Conservation (phyloP, 495 filamentous ascomycete species). For the Glonium stellatum region DNA sequence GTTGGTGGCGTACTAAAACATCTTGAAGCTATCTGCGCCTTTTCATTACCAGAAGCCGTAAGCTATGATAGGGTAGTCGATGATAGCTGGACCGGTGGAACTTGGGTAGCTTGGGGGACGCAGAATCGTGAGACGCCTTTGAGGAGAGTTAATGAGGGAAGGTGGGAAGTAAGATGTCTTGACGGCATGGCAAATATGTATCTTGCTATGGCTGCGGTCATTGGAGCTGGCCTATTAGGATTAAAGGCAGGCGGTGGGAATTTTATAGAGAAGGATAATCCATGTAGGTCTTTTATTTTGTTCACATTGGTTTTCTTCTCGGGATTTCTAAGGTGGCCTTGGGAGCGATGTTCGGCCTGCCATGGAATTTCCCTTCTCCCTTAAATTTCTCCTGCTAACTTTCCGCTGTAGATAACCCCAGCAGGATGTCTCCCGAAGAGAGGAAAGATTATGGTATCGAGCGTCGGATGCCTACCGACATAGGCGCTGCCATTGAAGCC, state of each 20-base stretch:
- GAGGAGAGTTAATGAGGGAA: constrained; percentile 50
- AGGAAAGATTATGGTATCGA: constrained; percentile 47
- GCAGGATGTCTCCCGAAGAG: constrained; percentile 42
- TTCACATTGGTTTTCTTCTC: background rate
- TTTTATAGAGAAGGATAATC: constrained; percentile 49
- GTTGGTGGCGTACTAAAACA: constrained; percentile 56
- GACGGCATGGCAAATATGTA: constrained; percentile 73
- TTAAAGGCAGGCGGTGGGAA: constrained; percentile 42
- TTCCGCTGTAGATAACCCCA: constrained; percentile 28
- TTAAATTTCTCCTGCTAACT: constrained; percentile 1
- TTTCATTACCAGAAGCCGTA: constrained; percentile 52
- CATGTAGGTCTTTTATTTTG: constrained; percentile 37
- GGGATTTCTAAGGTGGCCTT: no score
- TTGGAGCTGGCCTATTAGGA: constrained; percentile 61
- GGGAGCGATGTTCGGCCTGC: no score
- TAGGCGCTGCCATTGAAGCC: constrained; percentile 26
- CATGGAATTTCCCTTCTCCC: background rate
- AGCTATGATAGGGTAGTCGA: constrained; percentile 60
- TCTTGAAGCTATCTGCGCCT: constrained; percentile 57
- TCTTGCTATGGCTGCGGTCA: constrained; percentile 56
- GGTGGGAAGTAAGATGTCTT: constrained; percentile 65
- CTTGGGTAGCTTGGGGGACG: constrained; percentile 68
- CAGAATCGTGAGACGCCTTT: constrained; percentile 68
- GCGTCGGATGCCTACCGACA: constrained; percentile 23
- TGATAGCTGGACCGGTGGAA: constrained; percentile 66